Evolutionary conservation across 495 filamentous ascomycete species (phyloP).

Genomic region (Aspergillus panamensis): DNA sequence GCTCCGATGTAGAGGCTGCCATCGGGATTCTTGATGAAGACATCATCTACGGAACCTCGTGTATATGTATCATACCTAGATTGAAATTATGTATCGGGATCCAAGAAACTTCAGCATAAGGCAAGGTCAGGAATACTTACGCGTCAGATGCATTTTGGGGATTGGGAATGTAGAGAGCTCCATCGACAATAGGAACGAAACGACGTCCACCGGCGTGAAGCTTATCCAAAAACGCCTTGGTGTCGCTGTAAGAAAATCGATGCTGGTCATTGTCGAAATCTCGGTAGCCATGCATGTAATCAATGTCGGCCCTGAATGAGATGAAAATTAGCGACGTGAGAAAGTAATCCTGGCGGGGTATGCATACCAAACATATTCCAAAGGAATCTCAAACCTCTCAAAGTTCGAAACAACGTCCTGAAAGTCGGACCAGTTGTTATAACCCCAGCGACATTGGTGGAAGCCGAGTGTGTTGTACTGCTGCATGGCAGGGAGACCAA

Average conservation of each 20-base stretch:
- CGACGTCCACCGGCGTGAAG: constrained; percentile 68
- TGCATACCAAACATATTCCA: constrained; percentile 65
- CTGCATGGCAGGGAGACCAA: constrained; percentile 61
- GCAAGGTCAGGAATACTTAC: constrained; percentile 28
- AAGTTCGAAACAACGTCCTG: constrained; percentile 57
- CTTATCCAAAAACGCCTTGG: constrained; percentile 56
- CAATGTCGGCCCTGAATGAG: constrained; percentile 50
- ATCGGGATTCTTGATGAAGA: constrained; percentile 62
- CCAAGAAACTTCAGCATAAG: neutral
- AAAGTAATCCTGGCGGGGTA: neutral
- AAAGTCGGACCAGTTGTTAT: constrained; percentile 54
- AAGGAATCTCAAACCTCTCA: constrained; percentile 56
- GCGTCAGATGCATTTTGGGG: constrained; percentile 67
- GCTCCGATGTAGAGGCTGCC: constrained; percentile 58
- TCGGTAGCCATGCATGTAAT: constrained; percentile 56
- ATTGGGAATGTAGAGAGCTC: constrained; percentile 75
- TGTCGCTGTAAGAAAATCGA: constrained; percentile 48
- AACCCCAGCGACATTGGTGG: constrained; percentile 67
- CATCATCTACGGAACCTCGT: constrained; percentile 59
- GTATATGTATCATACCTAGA: constrained; percentile 60
- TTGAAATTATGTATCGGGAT: neutral
- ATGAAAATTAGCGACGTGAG: neutral
- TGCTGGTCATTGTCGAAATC: constrained; percentile 57
- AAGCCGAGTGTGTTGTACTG: constrained; percentile 60
- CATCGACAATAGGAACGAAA: constrained; percentile 82